Base-by-base conservation (phyloP, 306 rosid species). In the Arachis hypogaea region DNA sequence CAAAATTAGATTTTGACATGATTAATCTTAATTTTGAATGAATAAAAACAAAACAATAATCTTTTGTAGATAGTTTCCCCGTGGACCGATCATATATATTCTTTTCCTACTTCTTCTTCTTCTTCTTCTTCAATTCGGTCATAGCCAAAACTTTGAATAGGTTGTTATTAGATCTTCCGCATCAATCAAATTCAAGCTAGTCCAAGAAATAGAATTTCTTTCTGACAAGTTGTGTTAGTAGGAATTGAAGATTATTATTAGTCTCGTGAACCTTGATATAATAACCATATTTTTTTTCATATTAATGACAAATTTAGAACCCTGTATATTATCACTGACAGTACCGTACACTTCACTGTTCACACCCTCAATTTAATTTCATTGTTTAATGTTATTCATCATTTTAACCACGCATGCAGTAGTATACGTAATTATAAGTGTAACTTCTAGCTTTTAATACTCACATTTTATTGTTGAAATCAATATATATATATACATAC, bases 101-200 rank as follows among this genome's bases (percentile, higher is more conserved):
- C 14, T 49, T 30, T 68, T 11, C 49, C n/a, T 4, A 9, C 9
- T 68, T 42, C 70, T 41, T 22, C 28, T 22, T 22, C 28, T 22
- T 22, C 28, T 22, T 22, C 28, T 22, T 74, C 78, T 40, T 41
- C 43, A 5, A 70, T 54, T 50, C 43, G 2, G 70, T 61, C 70
- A 47, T 45, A 60, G 2, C 2, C 46, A 43, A 77, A 69, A 69
- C 59, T 69, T 69, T 77, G 81, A 77, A 69, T 30, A 54, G 5
- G 10, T 5, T 33, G 6, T 11, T 51, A 50, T 51, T 41, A 68
- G 69, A 68, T 62, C 59, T 42, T 42, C 50, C 70, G 33, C 33
- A 62, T 61, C 65, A 60, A 41, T 14, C 40, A 76, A 66, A 28
- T 40, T 62, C 80, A 33, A 33, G 38, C 38, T 22, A 49, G 41